A percentile compares a stretch with the other conserved stretches of the same genome.
Evolutionary conservation across 2,329 filamentous ascomycete species (phyloP).

Genomic region (Elsinoe batatas): DNA sequence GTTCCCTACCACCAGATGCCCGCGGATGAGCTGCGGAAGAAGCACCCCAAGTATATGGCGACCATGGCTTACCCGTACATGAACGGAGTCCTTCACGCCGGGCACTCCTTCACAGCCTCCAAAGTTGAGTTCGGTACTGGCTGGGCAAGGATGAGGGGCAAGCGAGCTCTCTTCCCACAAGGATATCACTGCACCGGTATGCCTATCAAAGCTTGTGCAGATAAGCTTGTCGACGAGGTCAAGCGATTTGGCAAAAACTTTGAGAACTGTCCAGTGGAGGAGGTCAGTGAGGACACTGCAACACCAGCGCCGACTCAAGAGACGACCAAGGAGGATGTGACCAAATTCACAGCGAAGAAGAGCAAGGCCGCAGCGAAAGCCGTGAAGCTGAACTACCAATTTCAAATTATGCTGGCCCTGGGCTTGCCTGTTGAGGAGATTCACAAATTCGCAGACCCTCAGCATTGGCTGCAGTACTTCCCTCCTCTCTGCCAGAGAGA

Average conservation of each 20-base stretch:
- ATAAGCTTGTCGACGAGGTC: constrained; percentile 87
- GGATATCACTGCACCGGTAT: constrained; percentile 96
- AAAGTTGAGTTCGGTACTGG: constrained; percentile 91
- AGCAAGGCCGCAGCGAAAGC: constrained; percentile 84
- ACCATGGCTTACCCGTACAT: constrained; percentile 70
- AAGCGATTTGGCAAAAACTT: constrained; percentile 82
- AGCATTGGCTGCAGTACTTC: constrained; percentile 87
- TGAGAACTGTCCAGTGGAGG: constrained; percentile 60
- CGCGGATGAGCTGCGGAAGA: constrained; percentile 63
- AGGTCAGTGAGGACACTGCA: constrained; percentile 36
- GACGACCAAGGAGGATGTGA: constrained; percentile 65
- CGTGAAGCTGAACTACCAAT: constrained; percentile 90
- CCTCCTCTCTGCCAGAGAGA: constrained; percentile 72
- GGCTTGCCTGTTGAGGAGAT: constrained; percentile 84
- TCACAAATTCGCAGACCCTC: constrained; percentile 83
- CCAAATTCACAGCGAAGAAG: constrained; percentile 89
- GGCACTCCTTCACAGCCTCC: constrained; percentile 81
- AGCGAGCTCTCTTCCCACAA: constrained; percentile 75
- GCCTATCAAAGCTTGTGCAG: constrained; percentile 94
- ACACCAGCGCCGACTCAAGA: constrained; percentile 53
- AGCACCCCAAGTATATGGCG: constrained; percentile 85
- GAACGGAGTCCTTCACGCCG: constrained; percentile 76
- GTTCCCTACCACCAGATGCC: constrained; percentile 65
- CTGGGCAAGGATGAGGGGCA: constrained; percentile 82
- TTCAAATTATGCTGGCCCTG: constrained; percentile 86